A percentile compares a stretch with the other conserved stretches of the same genome.
These are phyloP conservation scores for Fraxinus americana DNA, from an alignment of 257 asterid genomes.

Conservation along the genomic window DNA sequence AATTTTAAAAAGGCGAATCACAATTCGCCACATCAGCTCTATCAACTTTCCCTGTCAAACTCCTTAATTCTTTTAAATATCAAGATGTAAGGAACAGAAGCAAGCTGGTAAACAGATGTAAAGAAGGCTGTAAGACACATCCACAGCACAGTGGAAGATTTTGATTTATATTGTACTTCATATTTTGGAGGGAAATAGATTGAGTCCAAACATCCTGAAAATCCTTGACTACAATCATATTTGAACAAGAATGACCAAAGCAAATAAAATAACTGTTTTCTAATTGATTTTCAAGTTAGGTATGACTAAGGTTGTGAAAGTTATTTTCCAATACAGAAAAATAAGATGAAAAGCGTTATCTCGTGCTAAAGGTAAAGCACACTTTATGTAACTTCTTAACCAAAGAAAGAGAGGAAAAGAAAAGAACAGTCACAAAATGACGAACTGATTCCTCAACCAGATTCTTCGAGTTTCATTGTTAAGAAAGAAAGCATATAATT, in stretches of 20 bases:
- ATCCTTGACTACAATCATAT: not conserved
- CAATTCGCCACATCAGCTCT: no score
- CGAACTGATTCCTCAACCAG: not conserved
- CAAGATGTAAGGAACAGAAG: constrained; percentile 3
- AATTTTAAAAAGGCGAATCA: no score
- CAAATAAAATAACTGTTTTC: not conserved
- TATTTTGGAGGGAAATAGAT: not conserved
- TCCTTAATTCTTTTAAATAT: not conserved
- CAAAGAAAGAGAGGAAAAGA: not conserved
- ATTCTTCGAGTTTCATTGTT: not conserved
- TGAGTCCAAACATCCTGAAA: not conserved
- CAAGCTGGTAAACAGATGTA: not conserved
- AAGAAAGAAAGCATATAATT: not conserved
- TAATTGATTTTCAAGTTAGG: not conserved
- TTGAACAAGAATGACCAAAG: not conserved
- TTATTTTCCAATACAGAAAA: not conserved
- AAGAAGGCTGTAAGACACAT: not conserved
- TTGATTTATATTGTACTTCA: not conserved
- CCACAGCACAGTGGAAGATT: not conserved
- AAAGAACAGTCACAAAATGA: not conserved
- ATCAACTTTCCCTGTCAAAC: no score
- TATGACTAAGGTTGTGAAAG: not conserved
- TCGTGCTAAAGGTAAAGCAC: not conserved
- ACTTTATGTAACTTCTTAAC: not conserved
- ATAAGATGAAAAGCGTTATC: not conserved